Evolutionary conservation across 73 alveolate genomes (phyloP), one percentile per base, ranked within the genome.

Genomic region (Paramecium sexaurelia): DNA sequence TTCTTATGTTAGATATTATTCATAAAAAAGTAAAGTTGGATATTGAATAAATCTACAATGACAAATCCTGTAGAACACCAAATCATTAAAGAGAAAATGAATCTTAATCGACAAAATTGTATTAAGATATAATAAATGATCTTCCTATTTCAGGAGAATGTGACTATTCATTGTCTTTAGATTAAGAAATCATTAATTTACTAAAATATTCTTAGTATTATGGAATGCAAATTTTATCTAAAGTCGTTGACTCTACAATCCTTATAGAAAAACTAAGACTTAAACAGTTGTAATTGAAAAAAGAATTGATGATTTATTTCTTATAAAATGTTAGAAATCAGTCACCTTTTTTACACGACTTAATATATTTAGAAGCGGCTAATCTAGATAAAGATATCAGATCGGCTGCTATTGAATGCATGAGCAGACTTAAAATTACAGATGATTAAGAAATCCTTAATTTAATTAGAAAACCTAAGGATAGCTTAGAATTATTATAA

Each of bases 351-450:
- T 32, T 61, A 13, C 83, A 61, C 26, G 83, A 73, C 15, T n/a
- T 73, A 73, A 39, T 39, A 9, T 73, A 19, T 73, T 7, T 20
- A 5, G 57, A 73, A 36, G 87, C 87, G 4, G 55, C 55, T 27
- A 73, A 39, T 73, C 11, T 73, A 73, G 87, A 73, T 36, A 33
- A 33, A 36, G 87, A 73, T 36, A 73, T 73, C n/a, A 73, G 87
- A 73, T 36, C 3, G 3, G 87, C 87, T 36, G 67, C 87, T 15
- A 36, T 73, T 9, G 57, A 73, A 61, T 61, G 83, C 3, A 61
- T 61, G 87, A 73, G 87, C 26, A 33, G 33, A 22, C 35, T 36
- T 36, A 73, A 73, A 33, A 19, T 33, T 1, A 36, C 1, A 17
- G 55, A 73, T 73, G 55, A 73, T 32, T 39, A 73, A 36, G 87